phyloP scores from a whole-genome alignment of 2,329 filamentous ascomycete genomes.

The Neopestalotiopsis clavispora region DNA sequence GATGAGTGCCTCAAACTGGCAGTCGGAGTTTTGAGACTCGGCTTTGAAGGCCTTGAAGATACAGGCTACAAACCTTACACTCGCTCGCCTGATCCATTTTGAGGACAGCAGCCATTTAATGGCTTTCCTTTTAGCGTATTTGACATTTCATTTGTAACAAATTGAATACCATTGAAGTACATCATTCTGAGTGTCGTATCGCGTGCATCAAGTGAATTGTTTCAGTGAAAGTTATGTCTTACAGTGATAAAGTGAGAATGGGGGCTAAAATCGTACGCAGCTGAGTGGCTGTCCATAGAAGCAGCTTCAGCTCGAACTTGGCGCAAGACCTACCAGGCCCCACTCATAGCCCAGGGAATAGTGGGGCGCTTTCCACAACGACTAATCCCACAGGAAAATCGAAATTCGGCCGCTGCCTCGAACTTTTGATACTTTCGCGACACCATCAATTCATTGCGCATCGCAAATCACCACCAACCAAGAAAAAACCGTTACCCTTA shows the following conservation, averaged over 20 bases:
- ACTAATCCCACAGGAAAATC: conserved; percentile 10
- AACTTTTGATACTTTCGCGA: conserved; percentile 11
- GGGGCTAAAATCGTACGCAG: not conserved
- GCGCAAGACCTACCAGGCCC: not conserved
- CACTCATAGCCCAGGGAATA: not conserved
- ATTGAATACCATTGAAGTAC: not conserved
- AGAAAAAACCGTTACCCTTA: conserved; percentile 20
- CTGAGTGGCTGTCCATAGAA: not conserved
- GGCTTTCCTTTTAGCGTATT: not conserved
- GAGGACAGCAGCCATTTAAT: not conserved
- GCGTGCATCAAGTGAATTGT: not conserved
- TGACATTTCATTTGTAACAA: not conserved
- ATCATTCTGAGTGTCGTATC: not conserved
- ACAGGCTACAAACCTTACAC: not conserved
- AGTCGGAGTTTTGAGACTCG: not conserved
- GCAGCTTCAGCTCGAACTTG: not conserved
- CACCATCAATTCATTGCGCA: conserved; percentile 3
- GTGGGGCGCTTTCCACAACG: conserved; percentile 1
- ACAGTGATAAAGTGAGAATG: not conserved
- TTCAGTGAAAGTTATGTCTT: not conserved
- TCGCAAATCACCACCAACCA: conserved; percentile 13
- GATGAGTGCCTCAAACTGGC: conserved; percentile 8
- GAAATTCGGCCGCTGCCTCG: conserved; percentile 8
- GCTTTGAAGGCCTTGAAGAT: not conserved
- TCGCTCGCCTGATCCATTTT: not conserved